Evolutionary conservation across 495 filamentous ascomycete genomes (phyloP).

Genomic region (Ascodesmis nigricans): DNA sequence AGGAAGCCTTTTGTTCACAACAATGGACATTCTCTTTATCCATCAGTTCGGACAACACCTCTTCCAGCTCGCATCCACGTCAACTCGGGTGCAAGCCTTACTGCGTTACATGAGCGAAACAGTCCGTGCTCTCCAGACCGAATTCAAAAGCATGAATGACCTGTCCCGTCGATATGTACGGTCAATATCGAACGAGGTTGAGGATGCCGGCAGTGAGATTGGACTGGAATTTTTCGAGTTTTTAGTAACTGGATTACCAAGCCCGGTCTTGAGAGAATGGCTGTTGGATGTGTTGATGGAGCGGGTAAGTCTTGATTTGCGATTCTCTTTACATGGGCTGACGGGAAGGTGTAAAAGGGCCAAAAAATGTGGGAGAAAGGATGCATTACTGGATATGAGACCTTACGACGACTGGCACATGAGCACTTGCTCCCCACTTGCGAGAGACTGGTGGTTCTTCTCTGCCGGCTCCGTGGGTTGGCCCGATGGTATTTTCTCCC

Average conservation of each 20-base stretch:
- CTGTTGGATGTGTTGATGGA: constrained; percentile 70
- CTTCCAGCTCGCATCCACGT: constrained; percentile 64
- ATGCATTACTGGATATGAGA: constrained; percentile 50
- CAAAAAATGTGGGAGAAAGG: constrained; percentile 93
- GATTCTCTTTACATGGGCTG: not conserved
- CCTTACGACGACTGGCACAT: constrained; percentile 54
- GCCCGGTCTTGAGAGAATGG: constrained; percentile 60
- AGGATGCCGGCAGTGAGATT: constrained; percentile 31
- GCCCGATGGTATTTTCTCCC: constrained; percentile 54
- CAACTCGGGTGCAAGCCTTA: constrained; percentile 65
- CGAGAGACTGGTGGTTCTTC: constrained; percentile 60
- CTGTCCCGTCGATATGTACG: constrained; percentile 52
- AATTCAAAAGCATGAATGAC: constrained; percentile 67
- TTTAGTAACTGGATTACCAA: constrained; percentile 64
- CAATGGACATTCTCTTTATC: constrained; percentile 65
- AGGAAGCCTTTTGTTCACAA: constrained; percentile 37
- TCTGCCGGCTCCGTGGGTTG: constrained; percentile 65
- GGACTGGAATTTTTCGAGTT: constrained; percentile 66
- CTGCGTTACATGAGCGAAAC: constrained; percentile 61
- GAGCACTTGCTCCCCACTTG: constrained; percentile 73
- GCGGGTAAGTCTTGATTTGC: constrained; percentile 34
- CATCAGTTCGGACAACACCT: constrained; percentile 57
- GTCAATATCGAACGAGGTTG: constrained; percentile 46
- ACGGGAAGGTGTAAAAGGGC: constrained; percentile 47
- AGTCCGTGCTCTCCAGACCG: constrained; percentile 46